Evolutionary conservation across 192 early-diverging fungal species (phyloP), one percentile per base, ranked within the genome.

Genomic region (Backusella parvicylindrica): DNA sequence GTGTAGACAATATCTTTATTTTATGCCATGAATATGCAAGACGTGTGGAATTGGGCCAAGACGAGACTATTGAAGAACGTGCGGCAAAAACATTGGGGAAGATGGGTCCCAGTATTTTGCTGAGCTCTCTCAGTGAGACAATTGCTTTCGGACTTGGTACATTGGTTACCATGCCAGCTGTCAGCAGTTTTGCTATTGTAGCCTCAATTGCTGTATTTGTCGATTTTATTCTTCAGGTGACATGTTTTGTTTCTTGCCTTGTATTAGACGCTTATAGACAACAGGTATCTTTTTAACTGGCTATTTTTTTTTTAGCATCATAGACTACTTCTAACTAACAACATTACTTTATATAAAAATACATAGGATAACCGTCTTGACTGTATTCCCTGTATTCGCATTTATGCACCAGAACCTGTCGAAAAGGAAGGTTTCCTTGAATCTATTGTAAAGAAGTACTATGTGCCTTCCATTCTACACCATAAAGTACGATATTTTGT

Each of bases 1-100:
- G 90, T 64, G 90, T 91, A 0, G 90, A 91, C 64, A 91, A 91
- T 56, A 89, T 91, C 64, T 91, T 91, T 71, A 87, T 91, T 67
- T 77, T 91, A 15, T 87, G 86, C 41, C 88, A 91, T 65, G 90
- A 89, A 75, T 88, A 87, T 73, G 84, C 86, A 32, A 71, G 89
- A 31, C 73, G 84, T 11, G 77, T 13, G 2, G 65, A 70, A 56
- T 49, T 38, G 67, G 13, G n/a, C 60, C 21, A 78, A 70, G 69
- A 81, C 64, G 76, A 79, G 79, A 76, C 80, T n/a, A 85, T 89
- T 35, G 86, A 90, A 49, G 86, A 86, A 70, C 80, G 86, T 53
- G 84, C 86, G 9, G 88, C 87, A 50, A 82, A 81, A 21, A 88
- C 90, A 5, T 71, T 91, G 35, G 88, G 85, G 2, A 77, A 79